These are phyloP conservation scores for Mytilinidion resinicola DNA, from an alignment of 495 filamentous ascomycete genomes.

Conservation along the genomic window DNA sequence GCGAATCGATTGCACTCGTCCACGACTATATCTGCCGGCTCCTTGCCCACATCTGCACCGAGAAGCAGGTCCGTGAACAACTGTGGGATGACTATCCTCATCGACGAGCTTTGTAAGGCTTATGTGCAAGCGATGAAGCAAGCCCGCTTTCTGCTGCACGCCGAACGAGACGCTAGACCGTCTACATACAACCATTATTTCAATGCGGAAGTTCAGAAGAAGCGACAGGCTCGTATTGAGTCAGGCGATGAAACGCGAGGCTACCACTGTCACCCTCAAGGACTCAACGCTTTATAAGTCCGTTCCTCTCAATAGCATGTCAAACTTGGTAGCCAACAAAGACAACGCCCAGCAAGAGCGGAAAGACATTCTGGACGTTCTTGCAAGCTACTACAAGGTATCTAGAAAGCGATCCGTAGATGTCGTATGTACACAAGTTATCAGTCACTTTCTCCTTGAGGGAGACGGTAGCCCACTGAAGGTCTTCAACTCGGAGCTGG, in stretches of 20 bases:
- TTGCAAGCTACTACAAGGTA: slow-evolving; percentile 11
- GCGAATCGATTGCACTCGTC: slow-evolving; percentile 3
- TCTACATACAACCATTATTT: slow-evolving; percentile 15
- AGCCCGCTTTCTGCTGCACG: slow-evolving; percentile 5
- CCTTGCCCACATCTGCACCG: slow-evolving; percentile 1
- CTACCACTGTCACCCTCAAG: too few relatives aligned
- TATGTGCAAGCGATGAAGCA: slow-evolving; percentile 10
- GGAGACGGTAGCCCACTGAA: slow-evolving; percentile 9
- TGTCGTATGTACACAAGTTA: slow-evolving; percentile 5
- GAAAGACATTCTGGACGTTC: slow-evolving; percentile 9
- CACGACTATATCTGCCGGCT: slow-evolving; percentile 4
- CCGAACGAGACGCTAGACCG: slow-evolving; percentile 6
- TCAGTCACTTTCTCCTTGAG: slow-evolving; percentile 7
- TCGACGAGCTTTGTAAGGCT: slow-evolving; percentile 6
- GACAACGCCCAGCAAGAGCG: slow-evolving; percentile 5
- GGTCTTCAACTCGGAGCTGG: slow-evolving; percentile 3
- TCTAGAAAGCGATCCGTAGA: slow-evolving; percentile 10
- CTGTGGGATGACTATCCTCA: slow-evolving; percentile 4
- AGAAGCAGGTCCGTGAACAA: slow-evolving; percentile 10
- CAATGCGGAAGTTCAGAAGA: slow-evolving; percentile 11
- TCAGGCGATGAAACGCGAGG: not conserved
- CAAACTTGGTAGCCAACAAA: not conserved
- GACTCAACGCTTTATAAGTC: too few relatives aligned
- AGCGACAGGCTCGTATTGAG: not conserved
- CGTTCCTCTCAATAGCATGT: not conserved